Base-by-base conservation (phyloP, 1,284 basidiomycete species). In the Pseudozyma thailandica region DNA sequence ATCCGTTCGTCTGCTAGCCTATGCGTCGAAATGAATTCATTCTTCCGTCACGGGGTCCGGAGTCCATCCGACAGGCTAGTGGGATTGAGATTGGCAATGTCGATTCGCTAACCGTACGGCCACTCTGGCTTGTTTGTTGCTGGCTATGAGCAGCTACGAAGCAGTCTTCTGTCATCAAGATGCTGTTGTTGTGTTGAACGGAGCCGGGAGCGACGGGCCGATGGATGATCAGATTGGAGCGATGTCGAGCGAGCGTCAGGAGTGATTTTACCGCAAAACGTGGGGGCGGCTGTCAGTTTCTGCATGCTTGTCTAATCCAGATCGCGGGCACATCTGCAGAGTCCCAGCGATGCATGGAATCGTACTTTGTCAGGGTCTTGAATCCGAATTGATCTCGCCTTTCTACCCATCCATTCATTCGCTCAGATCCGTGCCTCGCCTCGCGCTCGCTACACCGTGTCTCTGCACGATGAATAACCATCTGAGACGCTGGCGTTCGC, bases 221-320 rank as follows among this genome's bases (percentile, higher is more conserved):
- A n/a, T n/a, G n/a, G n/a, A n/a, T n/a, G n/a, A n/a, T 5, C 21
- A 41, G 30, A 23, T 23, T n/a, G 18, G 38, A 41, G n/a, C 41
- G 30, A 33, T 16, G 16, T 15, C 18, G 39, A 15, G 20, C 13
- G 16, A 21, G n/a, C 12, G 33, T 13, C 27, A 33, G 28, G 20
- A 56, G 26, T 33, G 5, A 33, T 4, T 30, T 23, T 30, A 35
- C 39, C 43, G 41, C 41, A 70, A 64, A 64, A 60, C 50, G 55
- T 56, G 63, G 52, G 51, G 66, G 28, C 7, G 51, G 49, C 63
- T 66, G 53, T 66, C 57, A 43, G 41, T 56, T 60, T 60, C 63
- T 66, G 63, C 63, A 66, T 48, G 63, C 63, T 66, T 66, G 56
- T 49, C 63, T 66, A 66, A 66, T 50, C 48, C 57, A 60, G 53